Base-by-base conservation (phyloP, 2,329 filamentous ascomycete genomes). In the Exophiala phaeomuriformis region DNA sequence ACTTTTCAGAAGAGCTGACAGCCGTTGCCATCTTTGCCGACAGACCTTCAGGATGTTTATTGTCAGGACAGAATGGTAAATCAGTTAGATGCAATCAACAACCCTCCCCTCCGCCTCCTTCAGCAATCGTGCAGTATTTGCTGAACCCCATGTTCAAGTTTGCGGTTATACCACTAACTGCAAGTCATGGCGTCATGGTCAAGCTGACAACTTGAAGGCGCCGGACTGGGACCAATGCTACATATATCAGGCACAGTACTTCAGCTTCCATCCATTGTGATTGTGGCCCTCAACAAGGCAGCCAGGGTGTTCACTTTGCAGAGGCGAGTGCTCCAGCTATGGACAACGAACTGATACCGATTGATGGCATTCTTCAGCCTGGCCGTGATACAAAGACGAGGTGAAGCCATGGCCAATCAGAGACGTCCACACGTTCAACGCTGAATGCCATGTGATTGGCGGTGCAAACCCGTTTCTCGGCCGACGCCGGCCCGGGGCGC, bases 1-100 rank as follows among this genome's bases (percentile, higher is more conserved):
- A 73, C 5, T 51, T 44, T 31, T 61, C 62, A 10, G 51, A 44
- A 32, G 39, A 27, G 9, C 40, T 36, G 19, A 19, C 19, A 19
- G 19, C 19, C 19, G 19, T 19, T 19, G 19, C 19, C 19, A 19
- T 19, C 19, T 19, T 19, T 19, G 19, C 19, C 19, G 19, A 19
- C 19, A 19, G 19, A 19, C 19, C 19, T 19, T 19, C 19, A 19
- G 19, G 19, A 19, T 19, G 19, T 19, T 19, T 19, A 19, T 19
- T 19, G 19, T 19, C 19, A 19, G 2, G 19, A 19, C 19, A 19
- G 19, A 19, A 19, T 19, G 19, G 19, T 19, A 19, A 19, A 19
- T 19, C 19, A 19, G 19, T 19, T 19, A 19, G 19, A 19, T 19
- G 19, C 19, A 19, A 19, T 19, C 33, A 35, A 35, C 10, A 35